A percentile compares a stretch with the other conserved stretches of the same genome.
Conservation (phyloP, 2,329 filamentous ascomycete species). For the Xylariaceae sp. region DNA sequence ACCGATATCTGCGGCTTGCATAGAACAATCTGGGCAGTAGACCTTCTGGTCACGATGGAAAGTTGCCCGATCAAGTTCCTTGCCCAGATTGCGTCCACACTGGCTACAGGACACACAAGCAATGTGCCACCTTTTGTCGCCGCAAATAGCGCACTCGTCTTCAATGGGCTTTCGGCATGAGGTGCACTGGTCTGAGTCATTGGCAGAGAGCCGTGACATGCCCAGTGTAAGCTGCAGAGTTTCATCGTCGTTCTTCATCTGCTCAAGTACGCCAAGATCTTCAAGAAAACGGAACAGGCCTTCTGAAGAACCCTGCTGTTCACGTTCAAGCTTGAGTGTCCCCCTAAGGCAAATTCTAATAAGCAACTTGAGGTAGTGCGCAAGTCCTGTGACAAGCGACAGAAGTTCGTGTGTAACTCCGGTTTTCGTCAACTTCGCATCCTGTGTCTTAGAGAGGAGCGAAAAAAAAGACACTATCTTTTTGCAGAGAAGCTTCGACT, state of each 20-base stretch:
- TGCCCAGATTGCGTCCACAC: constrained; percentile 62
- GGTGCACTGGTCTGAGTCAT: constrained; percentile 80
- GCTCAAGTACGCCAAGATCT: constrained; percentile 79
- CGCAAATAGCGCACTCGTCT: constrained; percentile 79
- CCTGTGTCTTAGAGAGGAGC: constrained; percentile 88
- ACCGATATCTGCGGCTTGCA: constrained; percentile 49
- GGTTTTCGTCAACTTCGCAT: constrained; percentile 81
- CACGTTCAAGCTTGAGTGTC: constrained; percentile 83
- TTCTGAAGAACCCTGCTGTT: constrained; percentile 62
- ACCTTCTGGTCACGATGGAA: constrained; percentile 68
- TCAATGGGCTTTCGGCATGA: constrained; percentile 84
- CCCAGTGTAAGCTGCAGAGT: constrained; percentile 63
- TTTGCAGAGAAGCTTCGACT: constrained; percentile 99
- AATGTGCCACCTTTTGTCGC: constrained; percentile 78
- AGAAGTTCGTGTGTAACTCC: constrained; percentile 97
- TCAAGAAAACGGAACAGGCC: constrained; percentile 80
- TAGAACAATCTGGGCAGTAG: constrained; percentile 66
- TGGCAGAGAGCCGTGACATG: constrained; percentile 64
- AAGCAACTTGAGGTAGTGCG: constrained; percentile 94
- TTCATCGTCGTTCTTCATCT: constrained; percentile 66
- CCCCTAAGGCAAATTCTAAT: constrained; percentile 97
- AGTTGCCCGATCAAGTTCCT: constrained; percentile 63
- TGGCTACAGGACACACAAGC: constrained; percentile 74
- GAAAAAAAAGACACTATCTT: constrained; percentile 99
- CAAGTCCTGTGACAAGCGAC: constrained; percentile 92